phyloP scores from a whole-genome alignment of 345 rosid species.

The Acer yangbiense region DNA sequence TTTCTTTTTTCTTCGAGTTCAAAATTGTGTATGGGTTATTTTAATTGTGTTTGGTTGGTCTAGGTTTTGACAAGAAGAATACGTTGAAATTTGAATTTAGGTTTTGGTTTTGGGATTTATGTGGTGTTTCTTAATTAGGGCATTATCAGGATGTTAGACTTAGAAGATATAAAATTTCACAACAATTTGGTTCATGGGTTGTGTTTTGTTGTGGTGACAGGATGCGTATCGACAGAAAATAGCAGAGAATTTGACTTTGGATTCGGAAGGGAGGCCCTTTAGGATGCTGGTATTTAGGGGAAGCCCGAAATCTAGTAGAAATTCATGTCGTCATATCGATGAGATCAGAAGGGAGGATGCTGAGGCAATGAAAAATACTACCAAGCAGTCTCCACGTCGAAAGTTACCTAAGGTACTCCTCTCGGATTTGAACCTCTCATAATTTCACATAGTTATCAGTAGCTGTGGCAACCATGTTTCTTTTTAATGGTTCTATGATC shows the following conservation, averaged over 20 bases:
- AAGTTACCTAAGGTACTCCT: slow-evolving; percentile 36
- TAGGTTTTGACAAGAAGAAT: background rate
- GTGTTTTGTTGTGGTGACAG: slow-evolving; percentile 25
- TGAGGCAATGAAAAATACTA: slow-evolving; percentile 9
- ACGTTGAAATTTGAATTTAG: background rate
- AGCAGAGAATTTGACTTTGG: slow-evolving; percentile 37
- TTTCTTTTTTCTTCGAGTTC: background rate
- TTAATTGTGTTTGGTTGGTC: background rate
- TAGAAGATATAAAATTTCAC: background rate
- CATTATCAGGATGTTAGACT: background rate
- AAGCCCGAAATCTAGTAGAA: slow-evolving; percentile 48
- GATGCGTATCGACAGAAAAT: slow-evolving; percentile 34
- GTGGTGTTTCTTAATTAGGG: background rate
- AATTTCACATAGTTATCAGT: background rate
- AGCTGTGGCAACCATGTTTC: background rate
- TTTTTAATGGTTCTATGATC: background rate
- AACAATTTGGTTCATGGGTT: background rate
- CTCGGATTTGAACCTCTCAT: background rate
- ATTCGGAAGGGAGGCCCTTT: slow-evolving; percentile 51
- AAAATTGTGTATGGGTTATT: background rate
- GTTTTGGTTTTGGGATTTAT: slow-evolving; percentile 10
- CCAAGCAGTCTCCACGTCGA: slow-evolving; percentile 21
- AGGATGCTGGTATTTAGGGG: slow-evolving; percentile 56
- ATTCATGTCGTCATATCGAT: slow-evolving; percentile 29
- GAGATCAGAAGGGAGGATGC: slow-evolving; percentile 42